Evolutionary conservation across 2,329 filamentous ascomycete genomes (phyloP).

Genomic region (Hypoxylon sp.): DNA sequence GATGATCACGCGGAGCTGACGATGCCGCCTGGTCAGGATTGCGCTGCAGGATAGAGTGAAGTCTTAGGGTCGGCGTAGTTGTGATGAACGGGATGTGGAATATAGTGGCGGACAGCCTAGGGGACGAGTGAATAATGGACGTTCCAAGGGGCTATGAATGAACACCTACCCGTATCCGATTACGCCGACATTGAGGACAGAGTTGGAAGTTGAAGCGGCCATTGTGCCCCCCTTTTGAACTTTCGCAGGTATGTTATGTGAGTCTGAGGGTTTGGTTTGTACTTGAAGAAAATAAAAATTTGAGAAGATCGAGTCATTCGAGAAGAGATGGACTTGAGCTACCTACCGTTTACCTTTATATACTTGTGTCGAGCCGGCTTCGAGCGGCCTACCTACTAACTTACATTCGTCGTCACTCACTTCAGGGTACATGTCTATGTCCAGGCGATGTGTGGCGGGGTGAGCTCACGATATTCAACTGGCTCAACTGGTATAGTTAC

Average conservation of each 20-base stretch:
- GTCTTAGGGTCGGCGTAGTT: conserved; percentile 73
- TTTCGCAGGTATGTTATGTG: background rate
- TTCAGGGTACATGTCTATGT: background rate
- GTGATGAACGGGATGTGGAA: conserved; percentile 88
- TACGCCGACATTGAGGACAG: conserved; percentile 66
- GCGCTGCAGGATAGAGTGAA: conserved; percentile 84
- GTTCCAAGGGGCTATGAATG: conserved; percentile 13
- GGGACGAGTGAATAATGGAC: conserved; percentile 33
- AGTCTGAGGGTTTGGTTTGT: background rate
- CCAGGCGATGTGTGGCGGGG: conserved; percentile 17
- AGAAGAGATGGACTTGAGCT: background rate
- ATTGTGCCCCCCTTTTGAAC: conserved; percentile 27
- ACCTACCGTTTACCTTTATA: conserved; percentile 10
- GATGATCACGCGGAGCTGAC: conserved; percentile 79
- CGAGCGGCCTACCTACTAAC: background rate
- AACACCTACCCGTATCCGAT: conserved; percentile 66
- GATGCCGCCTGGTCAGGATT: conserved; percentile 71
- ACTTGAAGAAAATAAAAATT: background rate
- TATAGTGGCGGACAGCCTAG: conserved; percentile 77
- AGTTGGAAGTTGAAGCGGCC: conserved; percentile 43
- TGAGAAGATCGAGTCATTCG: background rate
- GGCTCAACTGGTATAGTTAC: conserved; percentile 42
- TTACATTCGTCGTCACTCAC: background rate
- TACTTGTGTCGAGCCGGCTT: background rate
- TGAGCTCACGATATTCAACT: conserved; percentile 32